These are phyloP conservation scores for Ceratobasidium papillatum DNA, from an alignment of 1,284 basidiomycete genomes.

Conservation along the genomic window DNA sequence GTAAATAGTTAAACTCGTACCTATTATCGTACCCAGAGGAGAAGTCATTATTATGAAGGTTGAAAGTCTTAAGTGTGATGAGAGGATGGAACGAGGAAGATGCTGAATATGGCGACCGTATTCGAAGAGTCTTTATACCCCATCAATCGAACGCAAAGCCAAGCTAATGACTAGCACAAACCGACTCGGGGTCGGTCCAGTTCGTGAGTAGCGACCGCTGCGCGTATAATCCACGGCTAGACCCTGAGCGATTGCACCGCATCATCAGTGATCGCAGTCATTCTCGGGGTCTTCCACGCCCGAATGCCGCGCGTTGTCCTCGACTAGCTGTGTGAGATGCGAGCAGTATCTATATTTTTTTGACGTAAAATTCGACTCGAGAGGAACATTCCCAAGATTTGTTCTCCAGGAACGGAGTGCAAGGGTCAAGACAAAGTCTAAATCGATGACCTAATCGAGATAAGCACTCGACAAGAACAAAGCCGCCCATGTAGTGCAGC, in stretches of 20 bases:
- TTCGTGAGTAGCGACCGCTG: background rate
- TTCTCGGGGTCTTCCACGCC: conserved; percentile 4
- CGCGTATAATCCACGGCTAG: background rate
- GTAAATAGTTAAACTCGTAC: background rate
- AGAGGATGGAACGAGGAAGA: background rate
- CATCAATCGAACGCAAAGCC: background rate
- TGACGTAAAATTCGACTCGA: background rate
- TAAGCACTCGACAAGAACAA: too few species aligned
- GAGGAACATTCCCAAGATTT: background rate
- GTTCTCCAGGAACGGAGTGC: background rate
- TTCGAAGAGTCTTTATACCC: background rate
- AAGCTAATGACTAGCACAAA: background rate
- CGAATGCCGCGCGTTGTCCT: background rate
- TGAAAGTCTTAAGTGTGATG: too few species aligned
- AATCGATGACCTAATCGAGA: background rate
- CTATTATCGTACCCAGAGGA: background rate
- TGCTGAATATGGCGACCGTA: background rate
- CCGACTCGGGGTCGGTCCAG: background rate
- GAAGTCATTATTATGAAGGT: background rate
- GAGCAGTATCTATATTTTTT: background rate
- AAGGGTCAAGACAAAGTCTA: background rate
- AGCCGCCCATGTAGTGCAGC: too few species aligned
- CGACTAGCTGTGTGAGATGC: background rate
- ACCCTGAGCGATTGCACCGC: conserved; percentile 5
- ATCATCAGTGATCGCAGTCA: conserved; percentile 12